Percentiles rank a stretch among this genome's conserved stretches.
phyloP scores from a whole-genome alignment of 2,329 filamentous ascomycete species.

The Pestalotiopsis sp. region DNA sequence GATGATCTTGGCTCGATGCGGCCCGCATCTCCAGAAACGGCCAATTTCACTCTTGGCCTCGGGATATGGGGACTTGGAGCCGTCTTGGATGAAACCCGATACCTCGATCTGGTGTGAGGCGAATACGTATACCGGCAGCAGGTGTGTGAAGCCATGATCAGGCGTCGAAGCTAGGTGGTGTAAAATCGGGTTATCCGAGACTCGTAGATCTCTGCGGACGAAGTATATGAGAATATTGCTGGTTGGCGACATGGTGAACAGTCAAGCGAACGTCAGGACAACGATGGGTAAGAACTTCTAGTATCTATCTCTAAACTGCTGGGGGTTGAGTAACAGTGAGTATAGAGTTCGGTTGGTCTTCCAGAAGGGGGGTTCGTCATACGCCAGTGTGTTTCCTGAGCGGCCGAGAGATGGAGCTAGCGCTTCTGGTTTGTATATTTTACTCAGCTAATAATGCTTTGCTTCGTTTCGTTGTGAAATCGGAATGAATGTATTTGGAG shows the following conservation, averaged over 20 bases:
- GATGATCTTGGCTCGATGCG: slow-evolving; percentile 71
- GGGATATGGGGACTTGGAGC: slow-evolving; percentile 64
- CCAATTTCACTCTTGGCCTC: slow-evolving; percentile 68
- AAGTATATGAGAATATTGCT: slow-evolving; percentile 69
- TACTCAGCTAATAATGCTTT: neutral
- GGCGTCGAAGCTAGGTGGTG: slow-evolving; percentile 53
- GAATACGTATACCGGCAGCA: slow-evolving; percentile 73
- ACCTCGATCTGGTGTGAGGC: slow-evolving; percentile 73
- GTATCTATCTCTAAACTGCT: neutral
- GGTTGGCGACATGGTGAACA: slow-evolving; percentile 25
- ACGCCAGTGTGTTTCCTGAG: neutral
- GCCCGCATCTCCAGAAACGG: slow-evolving; percentile 74
- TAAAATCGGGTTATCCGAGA: slow-evolving; percentile 75
- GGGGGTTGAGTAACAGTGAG: neutral
- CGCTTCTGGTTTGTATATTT: neutral
- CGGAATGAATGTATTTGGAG: too few species aligned
- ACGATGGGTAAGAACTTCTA: neutral
- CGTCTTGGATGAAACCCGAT: slow-evolving; percentile 68
- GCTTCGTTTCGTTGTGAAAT: neutral
- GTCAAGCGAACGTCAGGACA: neutral
- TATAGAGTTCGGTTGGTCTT: neutral
- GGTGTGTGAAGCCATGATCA: slow-evolving; percentile 63
- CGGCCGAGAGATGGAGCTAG: neutral
- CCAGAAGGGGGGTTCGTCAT: too few species aligned
- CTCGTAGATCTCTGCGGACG: slow-evolving; percentile 71